Evolutionary conservation across 129 eudicot species (phyloP).

Genomic region (Escallonia herrerae): DNA sequence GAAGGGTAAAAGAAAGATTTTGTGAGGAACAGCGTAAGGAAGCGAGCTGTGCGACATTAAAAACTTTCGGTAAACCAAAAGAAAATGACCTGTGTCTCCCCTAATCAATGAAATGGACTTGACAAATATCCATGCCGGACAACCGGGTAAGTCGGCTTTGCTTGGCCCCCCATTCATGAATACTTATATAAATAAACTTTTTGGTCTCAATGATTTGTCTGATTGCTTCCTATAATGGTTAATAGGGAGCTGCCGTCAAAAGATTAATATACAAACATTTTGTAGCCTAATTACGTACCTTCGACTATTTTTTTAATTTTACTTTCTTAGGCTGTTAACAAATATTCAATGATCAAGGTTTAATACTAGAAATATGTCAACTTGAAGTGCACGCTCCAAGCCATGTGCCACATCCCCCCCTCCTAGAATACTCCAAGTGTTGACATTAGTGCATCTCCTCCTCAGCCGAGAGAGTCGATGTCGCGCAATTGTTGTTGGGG

Average conservation of each 20-base stretch:
- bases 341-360: not conserved
- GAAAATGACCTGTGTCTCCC: constrained; percentile 1
- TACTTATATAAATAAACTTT: not conserved
- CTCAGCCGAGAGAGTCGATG: too few relatives aligned
- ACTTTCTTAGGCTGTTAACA: not conserved
- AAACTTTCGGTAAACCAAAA: not conserved
- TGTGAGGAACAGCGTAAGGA: not conserved
- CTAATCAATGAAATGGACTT: not conserved
- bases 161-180: not conserved
- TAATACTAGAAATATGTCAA: not conserved
- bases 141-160: not conserved
- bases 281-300: too few relatives aligned
- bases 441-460: too few relatives aligned
- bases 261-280: too few relatives aligned
- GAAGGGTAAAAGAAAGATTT: not conserved
- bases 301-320: too few relatives aligned
- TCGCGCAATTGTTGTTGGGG: too few relatives aligned
- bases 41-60: not conserved
- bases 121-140: constrained; percentile 2
- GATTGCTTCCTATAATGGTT: not conserved
- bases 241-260: not conserved
- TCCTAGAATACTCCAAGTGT: too few relatives aligned
- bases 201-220: not conserved
- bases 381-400: too few relatives aligned
- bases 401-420: too few relatives aligned